Conservation (phyloP, 2,329 filamentous ascomycete species). For the Proliferodiscus dingleyae region DNA sequence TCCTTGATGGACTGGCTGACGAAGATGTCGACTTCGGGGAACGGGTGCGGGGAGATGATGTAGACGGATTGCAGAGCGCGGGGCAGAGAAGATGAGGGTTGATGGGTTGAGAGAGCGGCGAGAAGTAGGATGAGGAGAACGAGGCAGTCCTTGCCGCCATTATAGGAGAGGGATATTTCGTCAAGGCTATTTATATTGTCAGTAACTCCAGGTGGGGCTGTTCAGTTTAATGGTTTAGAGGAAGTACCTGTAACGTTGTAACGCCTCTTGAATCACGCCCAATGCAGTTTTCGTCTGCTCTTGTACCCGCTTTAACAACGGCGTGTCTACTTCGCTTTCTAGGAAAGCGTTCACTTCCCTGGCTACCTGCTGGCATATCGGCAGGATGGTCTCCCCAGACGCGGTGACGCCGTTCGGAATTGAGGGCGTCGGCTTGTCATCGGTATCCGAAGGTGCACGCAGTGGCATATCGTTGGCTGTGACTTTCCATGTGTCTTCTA, state of each 20-base stretch:
- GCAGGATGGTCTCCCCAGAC: conserved; percentile 18
- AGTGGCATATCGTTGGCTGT: conserved; percentile 25
- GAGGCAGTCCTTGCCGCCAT: conserved; percentile 96
- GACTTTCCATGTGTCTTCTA: conserved; percentile 20
- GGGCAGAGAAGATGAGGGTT: conserved; percentile 33
- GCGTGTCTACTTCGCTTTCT: conserved; percentile 19
- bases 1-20: conserved; percentile 59
- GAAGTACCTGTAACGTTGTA: conserved; percentile 68
- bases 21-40: conserved; percentile 80
- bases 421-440: conserved; percentile 17
- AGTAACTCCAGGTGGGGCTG: not conserved
- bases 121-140: conserved; percentile 76
- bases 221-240: not conserved
- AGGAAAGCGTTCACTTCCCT: conserved; percentile 28
- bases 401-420: conserved; percentile 12
- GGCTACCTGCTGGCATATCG: conserved; percentile 25
- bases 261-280: conserved; percentile 67
- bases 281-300: conserved; percentile 68
- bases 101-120: conserved; percentile 28
- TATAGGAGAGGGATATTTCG: conserved; percentile 87
- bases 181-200: conserved; percentile 49
- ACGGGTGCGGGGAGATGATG: conserved; percentile 79
- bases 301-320: conserved; percentile 48
- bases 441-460: conserved; percentile 20
- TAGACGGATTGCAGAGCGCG: conserved; percentile 71